A percentile compares a stretch with the other conserved stretches of the same genome.
These are phyloP conservation scores for Ogataea nakhonphanomensis DNA, from an alignment of 805 yeast genomes.

Conservation along the genomic window DNA sequence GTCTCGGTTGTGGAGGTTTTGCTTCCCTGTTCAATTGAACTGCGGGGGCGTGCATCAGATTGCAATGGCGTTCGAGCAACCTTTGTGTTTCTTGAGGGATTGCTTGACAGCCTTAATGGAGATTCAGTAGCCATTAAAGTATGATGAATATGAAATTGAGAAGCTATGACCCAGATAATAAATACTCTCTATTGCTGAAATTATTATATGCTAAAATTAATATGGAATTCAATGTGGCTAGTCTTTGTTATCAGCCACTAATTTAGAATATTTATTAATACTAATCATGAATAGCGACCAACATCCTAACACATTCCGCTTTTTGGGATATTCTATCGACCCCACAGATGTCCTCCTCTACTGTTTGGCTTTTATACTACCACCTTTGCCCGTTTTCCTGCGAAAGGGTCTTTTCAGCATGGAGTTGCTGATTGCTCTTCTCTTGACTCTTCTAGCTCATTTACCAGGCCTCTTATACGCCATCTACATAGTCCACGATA, in stretches of 20 bases:
- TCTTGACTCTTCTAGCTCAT: slow-evolving; percentile 46
- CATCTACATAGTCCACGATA: slow-evolving; percentile 41
- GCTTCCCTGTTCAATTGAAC: slow-evolving; percentile 8
- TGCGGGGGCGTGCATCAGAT: slow-evolving; percentile 1
- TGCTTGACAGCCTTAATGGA: neutral
- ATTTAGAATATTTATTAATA: neutral
- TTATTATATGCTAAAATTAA: neutral
- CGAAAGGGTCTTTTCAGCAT: slow-evolving; percentile 58
- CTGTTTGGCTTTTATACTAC: slow-evolving; percentile 58
- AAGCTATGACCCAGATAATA: too few relatives aligned
- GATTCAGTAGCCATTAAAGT: slow-evolving; percentile 1
- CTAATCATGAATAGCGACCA: slow-evolving; percentile 8
- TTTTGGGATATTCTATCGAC: slow-evolving; percentile 18
- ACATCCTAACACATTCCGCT: slow-evolving; percentile 17
- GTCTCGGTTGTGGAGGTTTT: slow-evolving; percentile 5
- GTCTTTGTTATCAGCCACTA: neutral
- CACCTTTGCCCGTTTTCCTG: slow-evolving; percentile 71
- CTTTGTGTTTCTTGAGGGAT: neutral
- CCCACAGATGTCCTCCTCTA: slow-evolving; percentile 54
- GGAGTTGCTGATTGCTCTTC: slow-evolving; percentile 44
- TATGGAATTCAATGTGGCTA: slow-evolving; percentile 2
- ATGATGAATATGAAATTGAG: too few relatives aligned
- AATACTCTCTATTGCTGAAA: slow-evolving; percentile 1
- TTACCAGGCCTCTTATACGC: slow-evolving; percentile 51
- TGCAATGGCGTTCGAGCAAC: neutral